Percentiles rank a stretch among this genome's conserved stretches.
Evolutionary conservation across 768 basidiomycete genomes (phyloP).

Genomic region (Podaxis sp.): DNA sequence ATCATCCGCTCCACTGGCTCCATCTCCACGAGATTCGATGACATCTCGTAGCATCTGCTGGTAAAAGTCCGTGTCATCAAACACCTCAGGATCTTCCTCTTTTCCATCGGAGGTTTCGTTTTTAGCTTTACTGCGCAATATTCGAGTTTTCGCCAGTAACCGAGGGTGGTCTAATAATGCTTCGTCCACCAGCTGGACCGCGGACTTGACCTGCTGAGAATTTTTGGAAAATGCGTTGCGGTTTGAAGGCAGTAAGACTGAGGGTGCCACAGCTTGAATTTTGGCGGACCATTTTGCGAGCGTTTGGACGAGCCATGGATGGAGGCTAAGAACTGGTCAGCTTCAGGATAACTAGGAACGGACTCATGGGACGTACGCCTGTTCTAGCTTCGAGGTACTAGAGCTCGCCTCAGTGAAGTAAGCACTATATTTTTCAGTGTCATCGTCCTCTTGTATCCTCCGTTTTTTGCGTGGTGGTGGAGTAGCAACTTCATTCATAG

Average conservation of each 20-base stretch:
- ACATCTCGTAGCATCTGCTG: constrained; percentile 88
- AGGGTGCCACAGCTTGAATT: constrained; percentile 87
- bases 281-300: constrained; percentile 95
- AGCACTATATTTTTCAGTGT: constrained; percentile 25
- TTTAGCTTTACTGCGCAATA: constrained; percentile 30
- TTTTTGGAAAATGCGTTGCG: constrained; percentile 64
- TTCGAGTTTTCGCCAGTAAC: constrained; percentile 58
- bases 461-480: constrained; percentile 57
- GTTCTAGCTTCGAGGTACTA: constrained; percentile 43
- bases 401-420: constrained; percentile 39
- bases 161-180: constrained; percentile 54
- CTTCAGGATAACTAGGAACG: constrained; percentile 2
- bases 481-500: constrained; percentile 40
- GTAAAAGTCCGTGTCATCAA: constrained; percentile 93
- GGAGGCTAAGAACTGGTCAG: constrained; percentile 40
- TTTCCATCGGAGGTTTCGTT: constrained; percentile 28
- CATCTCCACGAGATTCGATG: constrained; percentile 63
- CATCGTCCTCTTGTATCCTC: constrained; percentile 31
- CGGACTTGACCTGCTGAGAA: constrained; percentile 54
- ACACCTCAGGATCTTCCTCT: constrained; percentile 44
- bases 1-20: constrained; percentile 41
- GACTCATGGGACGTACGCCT: constrained; percentile 35
- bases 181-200: constrained; percentile 76
- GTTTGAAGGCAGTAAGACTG: constrained; percentile 64
- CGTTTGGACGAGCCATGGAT: constrained; percentile 70